Evolutionary conservation across 306 rosid species (phyloP).

Genomic region (Malus orientalis): DNA sequence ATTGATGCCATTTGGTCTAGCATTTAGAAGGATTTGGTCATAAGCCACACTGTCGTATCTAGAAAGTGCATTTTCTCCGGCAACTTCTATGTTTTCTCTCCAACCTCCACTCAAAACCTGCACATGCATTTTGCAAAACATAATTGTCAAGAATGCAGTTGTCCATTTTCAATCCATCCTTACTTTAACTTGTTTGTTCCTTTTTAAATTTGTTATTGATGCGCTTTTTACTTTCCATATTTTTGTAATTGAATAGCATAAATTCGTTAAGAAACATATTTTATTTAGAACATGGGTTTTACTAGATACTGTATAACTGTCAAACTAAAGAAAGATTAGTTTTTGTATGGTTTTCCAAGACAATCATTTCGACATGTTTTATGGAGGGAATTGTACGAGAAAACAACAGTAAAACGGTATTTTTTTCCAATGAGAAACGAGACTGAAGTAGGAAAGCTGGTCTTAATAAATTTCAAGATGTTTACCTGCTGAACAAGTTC

Average conservation of each 20-base stretch:
- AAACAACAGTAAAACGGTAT: not conserved
- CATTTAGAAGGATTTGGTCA: conserved; percentile 78
- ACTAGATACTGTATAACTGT: not conserved
- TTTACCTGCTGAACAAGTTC: conserved; percentile 83
- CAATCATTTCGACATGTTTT: not conserved
- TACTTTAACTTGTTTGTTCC: not conserved
- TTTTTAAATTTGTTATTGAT: not conserved
- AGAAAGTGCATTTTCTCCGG: conserved; percentile 88
- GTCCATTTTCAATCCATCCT: not conserved
- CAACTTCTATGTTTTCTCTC: conserved; percentile 70
- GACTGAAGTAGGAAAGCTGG: not conserved
- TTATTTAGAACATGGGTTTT: not conserved
- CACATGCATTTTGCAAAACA: not conserved
- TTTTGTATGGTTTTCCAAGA: not conserved
- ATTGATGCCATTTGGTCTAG: conserved; percentile 71
- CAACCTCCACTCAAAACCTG: conserved; percentile 67
- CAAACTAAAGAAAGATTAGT: not conserved
- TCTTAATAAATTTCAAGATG: not conserved
- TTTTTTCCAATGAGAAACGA: not conserved
- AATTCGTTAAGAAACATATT: not conserved
- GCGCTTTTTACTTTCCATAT: not conserved
- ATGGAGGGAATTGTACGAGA: not conserved
- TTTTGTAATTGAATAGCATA: not conserved
- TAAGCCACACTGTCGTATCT: conserved; percentile 54
- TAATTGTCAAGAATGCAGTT: not conserved